Evolutionary conservation across 2,329 filamentous ascomycete genomes (phyloP), one percentile per base, ranked within the genome.

Genomic region (Pezicula carpinea): DNA sequence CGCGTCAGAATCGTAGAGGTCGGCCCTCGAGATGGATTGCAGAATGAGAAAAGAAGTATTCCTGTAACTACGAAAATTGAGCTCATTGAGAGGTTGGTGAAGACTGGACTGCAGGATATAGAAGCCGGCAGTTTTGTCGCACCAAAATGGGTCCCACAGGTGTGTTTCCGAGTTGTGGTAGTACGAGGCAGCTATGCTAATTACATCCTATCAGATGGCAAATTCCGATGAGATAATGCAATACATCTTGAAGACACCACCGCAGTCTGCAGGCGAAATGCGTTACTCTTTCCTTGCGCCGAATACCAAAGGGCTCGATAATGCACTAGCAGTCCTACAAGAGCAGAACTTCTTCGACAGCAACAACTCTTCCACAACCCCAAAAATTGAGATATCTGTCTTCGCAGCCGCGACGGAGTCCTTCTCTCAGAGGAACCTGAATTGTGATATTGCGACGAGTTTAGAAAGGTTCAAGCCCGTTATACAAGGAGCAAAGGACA

Each of bases 141-240:
- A 39, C 87, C 89, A 1, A 89, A 87, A 78, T 91, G 86, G 79
- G 83, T 91, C 42, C 89, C 89, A 3, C 89, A 93, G 74, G 80
- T 89, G 59, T 52, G 64, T 48, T 26, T 26, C 8, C 29, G 36
- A 6, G 15, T 13, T 22, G 14, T 13, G 14, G 3, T 13, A 10
- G 6, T 6, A 3, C 14, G 10, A 6, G 31, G 29, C 35, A 39
- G 14, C 6, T 39, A 21, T 34, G 46, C 35, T 43, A 41, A 45
- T 36, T 6, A 15, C 36, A 14, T 17, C 6, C 19, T 35, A 5
- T 2, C 47, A 89, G 84, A 91, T 92, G 87, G 83, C 83, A 53
- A 85, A 87, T 59, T 91, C 88, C 2, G 78, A 79, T 61, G 76
- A 87, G 34, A 87, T 93, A 39, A 76, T 93, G 47, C 69, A 85